These are phyloP conservation scores for Knufia fluminis DNA, from an alignment of 2,329 filamentous ascomycete species.

Conservation along the genomic window DNA sequence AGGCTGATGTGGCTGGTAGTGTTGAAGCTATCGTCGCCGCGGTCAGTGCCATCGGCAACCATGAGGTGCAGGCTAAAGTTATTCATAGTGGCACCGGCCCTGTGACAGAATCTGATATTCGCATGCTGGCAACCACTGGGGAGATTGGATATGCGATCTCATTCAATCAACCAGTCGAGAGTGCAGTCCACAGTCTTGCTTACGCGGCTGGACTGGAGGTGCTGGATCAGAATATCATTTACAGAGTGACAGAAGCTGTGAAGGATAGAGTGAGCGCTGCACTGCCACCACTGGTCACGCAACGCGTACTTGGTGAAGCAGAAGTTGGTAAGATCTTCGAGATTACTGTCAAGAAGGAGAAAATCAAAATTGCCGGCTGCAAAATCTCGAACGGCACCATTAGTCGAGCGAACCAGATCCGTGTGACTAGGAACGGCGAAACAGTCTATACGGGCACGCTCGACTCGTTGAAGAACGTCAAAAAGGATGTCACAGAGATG, in stretches of 20 bases:
- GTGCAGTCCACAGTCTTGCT: conserved; percentile 60
- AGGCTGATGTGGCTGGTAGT: conserved; percentile 86
- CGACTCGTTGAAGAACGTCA: conserved; percentile 76
- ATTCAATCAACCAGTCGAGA: conserved; percentile 69
- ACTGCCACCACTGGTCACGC: conserved; percentile 56
- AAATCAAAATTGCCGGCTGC: conserved; percentile 73
- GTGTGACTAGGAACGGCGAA: conserved; percentile 61
- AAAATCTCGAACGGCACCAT: conserved; percentile 75
- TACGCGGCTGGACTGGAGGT: conserved; percentile 64
- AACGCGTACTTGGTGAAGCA: conserved; percentile 74
- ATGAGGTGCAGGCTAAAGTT: conserved; percentile 69
- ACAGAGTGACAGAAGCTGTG: conserved; percentile 42
- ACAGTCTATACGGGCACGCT: conserved; percentile 71
- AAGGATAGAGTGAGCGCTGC: conserved; percentile 56
- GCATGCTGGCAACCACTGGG: conserved; percentile 60
- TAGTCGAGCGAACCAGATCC: conserved; percentile 53
- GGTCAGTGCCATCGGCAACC: conserved; percentile 69
- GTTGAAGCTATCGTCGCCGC: conserved; percentile 80
- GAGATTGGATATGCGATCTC: conserved; percentile 70
- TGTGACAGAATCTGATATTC: conserved; percentile 76
- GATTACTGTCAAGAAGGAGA: conserved; percentile 66
- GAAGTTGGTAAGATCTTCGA: conserved; percentile 75
- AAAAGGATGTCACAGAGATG: conserved; percentile 85
- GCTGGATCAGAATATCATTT: conserved; percentile 65
- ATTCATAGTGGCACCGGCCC: conserved; percentile 69